Evolutionary conservation across 2,329 filamentous ascomycete species (phyloP).

Genomic region (Botrytis paeoniae): DNA sequence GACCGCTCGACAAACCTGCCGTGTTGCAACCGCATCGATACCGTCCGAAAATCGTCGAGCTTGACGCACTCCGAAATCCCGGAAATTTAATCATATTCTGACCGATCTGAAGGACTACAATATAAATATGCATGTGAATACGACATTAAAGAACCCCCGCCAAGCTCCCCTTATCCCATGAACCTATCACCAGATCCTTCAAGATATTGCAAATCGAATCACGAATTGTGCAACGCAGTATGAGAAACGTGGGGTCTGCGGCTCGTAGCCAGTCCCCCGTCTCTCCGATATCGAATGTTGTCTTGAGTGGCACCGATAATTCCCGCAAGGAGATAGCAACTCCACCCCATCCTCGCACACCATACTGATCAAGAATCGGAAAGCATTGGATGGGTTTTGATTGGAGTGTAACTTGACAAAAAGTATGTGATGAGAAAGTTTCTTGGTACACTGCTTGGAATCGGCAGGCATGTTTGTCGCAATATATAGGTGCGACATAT

Average conservation of each 20-base stretch:
- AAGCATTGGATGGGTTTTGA: not conserved
- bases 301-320: constrained; percentile 1
- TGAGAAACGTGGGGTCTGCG: constrained; percentile 14
- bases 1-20: not conserved
- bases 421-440: constrained; percentile 1
- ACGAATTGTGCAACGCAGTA: constrained; percentile 6
- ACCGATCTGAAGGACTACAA: constrained; percentile 10
- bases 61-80: not conserved
- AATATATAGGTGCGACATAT: not conserved
- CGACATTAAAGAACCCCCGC: not conserved
- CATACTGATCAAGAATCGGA: not conserved
- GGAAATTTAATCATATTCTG: constrained; percentile 12
- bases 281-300: constrained; percentile 16
- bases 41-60: not conserved
- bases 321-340: constrained; percentile 1
- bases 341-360: not conserved
- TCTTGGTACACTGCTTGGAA: constrained; percentile 12
- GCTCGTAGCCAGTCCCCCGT: constrained; percentile 9
- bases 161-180: not conserved
- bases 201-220: constrained; percentile 14
- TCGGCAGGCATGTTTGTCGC: not conserved
- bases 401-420: not conserved
- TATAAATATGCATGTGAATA: not conserved
- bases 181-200: not conserved
- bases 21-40: constrained; percentile 5